Percentiles rank a stretch among this genome's conserved stretches.
phyloP scores from a whole-genome alignment of 306 rosid genomes.

The Trichosanthes truncata region DNA sequence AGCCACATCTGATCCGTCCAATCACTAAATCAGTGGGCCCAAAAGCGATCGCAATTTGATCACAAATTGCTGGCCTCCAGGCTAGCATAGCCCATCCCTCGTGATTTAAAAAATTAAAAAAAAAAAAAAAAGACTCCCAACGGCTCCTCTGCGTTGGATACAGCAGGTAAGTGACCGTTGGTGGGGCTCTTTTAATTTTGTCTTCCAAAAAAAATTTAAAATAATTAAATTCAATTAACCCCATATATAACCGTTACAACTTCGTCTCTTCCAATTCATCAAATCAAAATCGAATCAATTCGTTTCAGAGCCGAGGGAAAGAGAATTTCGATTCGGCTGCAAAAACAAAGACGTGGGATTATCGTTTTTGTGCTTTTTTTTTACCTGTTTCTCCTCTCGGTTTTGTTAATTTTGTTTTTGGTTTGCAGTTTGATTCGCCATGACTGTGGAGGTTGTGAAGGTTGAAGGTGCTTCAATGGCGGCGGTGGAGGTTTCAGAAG shows the following conservation, averaged over 20 bases:
- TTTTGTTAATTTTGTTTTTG: background rate
- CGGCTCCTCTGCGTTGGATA: slow-evolving; percentile 37
- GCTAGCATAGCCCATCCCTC: slow-evolving; percentile 9
- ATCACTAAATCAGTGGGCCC: slow-evolving; percentile 16
- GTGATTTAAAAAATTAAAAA: background rate
- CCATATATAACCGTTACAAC: slow-evolving; percentile 23
- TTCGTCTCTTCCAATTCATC: background rate
- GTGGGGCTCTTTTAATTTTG: slow-evolving; percentile 11
- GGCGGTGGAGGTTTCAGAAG: background rate
- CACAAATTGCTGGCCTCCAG: slow-evolving; percentile 33
- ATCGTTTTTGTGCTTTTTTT: background rate
- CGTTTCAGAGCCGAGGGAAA: background rate
- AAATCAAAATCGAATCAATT: background rate
- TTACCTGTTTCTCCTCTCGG: background rate
- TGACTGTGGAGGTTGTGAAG: slow-evolving; percentile 33
- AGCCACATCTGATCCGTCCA: slow-evolving; percentile 9
- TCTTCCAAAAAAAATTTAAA: background rate
- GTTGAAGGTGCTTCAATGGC: slow-evolving; percentile 25
- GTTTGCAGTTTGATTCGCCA: slow-evolving; percentile 7
- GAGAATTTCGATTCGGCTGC: background rate
- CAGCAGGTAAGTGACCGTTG: slow-evolving; percentile 42
- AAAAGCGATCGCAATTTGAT: background rate
- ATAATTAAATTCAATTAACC: background rate
- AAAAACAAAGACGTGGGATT: background rate
- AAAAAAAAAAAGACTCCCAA: slow-evolving; percentile 13